These are phyloP conservation scores for Fusarium sp. DNA, from an alignment of 2,329 filamentous ascomycete genomes.

Conservation along the genomic window DNA sequence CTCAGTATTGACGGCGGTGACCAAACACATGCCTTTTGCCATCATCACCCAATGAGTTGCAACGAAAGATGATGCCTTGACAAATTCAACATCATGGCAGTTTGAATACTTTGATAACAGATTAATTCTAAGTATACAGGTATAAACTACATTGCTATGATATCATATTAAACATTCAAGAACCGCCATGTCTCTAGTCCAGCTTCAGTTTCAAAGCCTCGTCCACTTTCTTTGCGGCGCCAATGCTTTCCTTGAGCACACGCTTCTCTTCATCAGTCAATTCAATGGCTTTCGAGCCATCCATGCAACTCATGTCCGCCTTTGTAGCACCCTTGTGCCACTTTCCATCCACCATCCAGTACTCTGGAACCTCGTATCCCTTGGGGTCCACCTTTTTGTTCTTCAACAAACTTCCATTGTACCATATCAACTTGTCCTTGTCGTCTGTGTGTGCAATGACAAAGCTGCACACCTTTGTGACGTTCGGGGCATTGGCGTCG, in stretches of 20 bases:
- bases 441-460: slow-evolving; percentile 56
- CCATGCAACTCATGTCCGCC: slow-evolving; percentile 54
- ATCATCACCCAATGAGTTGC: too few relatives aligned
- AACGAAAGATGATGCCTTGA: too few relatives aligned
- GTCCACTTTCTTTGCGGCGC: slow-evolving; percentile 24
- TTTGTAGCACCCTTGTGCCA: slow-evolving; percentile 50
- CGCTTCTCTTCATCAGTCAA: slow-evolving; percentile 13
- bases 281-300: slow-evolving; percentile 1
- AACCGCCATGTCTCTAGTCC: background rate
- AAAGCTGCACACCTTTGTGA: slow-evolving; percentile 50
- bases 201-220: background rate
- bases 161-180: background rate
- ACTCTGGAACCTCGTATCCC: slow-evolving; percentile 48
- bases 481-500: background rate
- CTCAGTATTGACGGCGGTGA: too few relatives aligned
- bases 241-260: slow-evolving; percentile 15
- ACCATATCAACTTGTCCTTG: slow-evolving; percentile 52
- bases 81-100: background rate
- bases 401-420: slow-evolving; percentile 56
- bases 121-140: background rate
- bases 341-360: slow-evolving; percentile 54
- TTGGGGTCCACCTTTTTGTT: slow-evolving; percentile 47
- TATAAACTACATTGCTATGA: background rate
- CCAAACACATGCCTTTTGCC: too few relatives aligned
- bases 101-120: background rate